These are phyloP conservation scores for Lasiodiplodia gonubiensis DNA, from an alignment of 2,329 filamentous ascomycete species.

Conservation along the genomic window DNA sequence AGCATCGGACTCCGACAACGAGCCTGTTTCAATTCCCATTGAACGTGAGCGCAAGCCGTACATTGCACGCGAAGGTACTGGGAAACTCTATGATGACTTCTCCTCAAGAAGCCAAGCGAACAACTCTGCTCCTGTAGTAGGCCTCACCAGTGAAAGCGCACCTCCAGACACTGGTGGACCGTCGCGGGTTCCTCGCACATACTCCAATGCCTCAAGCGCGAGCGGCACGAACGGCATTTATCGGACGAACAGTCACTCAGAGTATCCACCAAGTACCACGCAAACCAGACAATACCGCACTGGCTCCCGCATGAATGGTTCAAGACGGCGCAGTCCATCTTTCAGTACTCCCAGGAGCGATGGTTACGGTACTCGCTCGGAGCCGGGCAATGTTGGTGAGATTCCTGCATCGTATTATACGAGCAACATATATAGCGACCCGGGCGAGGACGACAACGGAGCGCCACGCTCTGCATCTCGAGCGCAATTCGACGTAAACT, in stretches of 20 bases:
- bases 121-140: slow-evolving; percentile 31
- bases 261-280: slow-evolving; percentile 36
- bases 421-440: slow-evolving; percentile 40
- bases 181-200: slow-evolving; percentile 39
- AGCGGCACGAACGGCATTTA: slow-evolving; percentile 30
- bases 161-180: slow-evolving; percentile 34
- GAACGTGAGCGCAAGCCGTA: slow-evolving; percentile 72
- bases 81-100: slow-evolving; percentile 59
- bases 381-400: slow-evolving; percentile 41
- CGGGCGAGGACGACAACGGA: slow-evolving; percentile 38
- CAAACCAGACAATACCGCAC: slow-evolving; percentile 34
- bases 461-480: slow-evolving; percentile 3
- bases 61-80: slow-evolving; percentile 62
- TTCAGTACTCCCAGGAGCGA: slow-evolving; percentile 31
- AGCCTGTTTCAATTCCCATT: slow-evolving; percentile 57
- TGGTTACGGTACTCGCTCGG: slow-evolving; percentile 44
- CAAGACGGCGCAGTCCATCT: slow-evolving; percentile 42
- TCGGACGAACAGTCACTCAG: slow-evolving; percentile 28
- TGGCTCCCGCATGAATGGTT: slow-evolving; percentile 33
- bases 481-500: slow-evolving; percentile 32
- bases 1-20: slow-evolving; percentile 48
- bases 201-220: slow-evolving; percentile 39
- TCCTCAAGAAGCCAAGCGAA: slow-evolving; percentile 6
- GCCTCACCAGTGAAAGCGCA: slow-evolving; percentile 33
- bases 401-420: slow-evolving; percentile 40